A percentile compares a stretch with the other conserved stretches of the same genome.
Conservation (phyloP, 2,329 filamentous ascomycete genomes). For the Arthrobotrys sinensis region DNA sequence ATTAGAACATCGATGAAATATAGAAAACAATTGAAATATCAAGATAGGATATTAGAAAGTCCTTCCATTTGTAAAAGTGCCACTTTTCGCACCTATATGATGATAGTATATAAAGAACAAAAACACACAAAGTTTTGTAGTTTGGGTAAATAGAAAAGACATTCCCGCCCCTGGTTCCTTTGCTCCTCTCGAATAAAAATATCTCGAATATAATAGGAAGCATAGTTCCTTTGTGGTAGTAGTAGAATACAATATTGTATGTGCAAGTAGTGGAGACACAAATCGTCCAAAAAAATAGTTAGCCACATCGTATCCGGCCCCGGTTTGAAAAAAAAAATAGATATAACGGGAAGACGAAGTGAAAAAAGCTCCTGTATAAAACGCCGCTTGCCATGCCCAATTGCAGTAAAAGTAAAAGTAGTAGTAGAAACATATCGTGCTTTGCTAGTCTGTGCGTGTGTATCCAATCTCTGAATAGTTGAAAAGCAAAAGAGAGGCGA, state of each 20-base stretch:
- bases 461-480: constrained; percentile 47
- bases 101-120: constrained; percentile 49
- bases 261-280: constrained; percentile 18
- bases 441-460: constrained; percentile 35
- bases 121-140: constrained; percentile 31
- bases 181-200: constrained; percentile 14
- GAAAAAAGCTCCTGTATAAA: constrained; percentile 50
- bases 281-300: constrained; percentile 1
- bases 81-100: constrained; percentile 5
- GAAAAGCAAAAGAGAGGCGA: constrained; percentile 35
- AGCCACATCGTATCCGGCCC: constrained; percentile 39
- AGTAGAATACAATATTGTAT: constrained; percentile 53
- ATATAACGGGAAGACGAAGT: constrained; percentile 45
- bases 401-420: constrained; percentile 26
- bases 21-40: neutral
- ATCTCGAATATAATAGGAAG: constrained; percentile 35
- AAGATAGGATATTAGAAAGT: neutral
- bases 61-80: constrained; percentile 26
- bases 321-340: constrained; percentile 53
- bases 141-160: neutral
- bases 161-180: constrained; percentile 4
- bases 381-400: constrained; percentile 60
- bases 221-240: constrained; percentile 9
- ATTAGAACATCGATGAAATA: neutral
- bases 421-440: constrained; percentile 44